Evolutionary conservation across 2,329 filamentous ascomycete species (phyloP).

Genomic region (Mycosphaerella sp.): DNA sequence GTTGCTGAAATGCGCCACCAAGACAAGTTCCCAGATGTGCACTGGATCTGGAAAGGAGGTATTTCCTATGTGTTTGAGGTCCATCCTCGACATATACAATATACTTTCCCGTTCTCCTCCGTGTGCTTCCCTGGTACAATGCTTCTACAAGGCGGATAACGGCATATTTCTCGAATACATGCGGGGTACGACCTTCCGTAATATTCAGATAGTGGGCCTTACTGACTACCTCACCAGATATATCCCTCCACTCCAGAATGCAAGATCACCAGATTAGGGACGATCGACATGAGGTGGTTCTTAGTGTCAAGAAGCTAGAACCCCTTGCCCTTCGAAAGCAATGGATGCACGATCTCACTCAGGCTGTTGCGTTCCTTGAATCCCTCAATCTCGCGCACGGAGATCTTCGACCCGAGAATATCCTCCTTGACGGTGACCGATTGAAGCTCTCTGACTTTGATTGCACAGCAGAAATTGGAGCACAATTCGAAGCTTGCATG

Average conservation of each 20-base stretch:
- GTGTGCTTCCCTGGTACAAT: neutral
- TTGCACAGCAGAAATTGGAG: slow-evolving; percentile 1
- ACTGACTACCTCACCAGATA: neutral
- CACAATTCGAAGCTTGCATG: neutral
- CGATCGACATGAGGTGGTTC: neutral
- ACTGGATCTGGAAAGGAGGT: neutral
- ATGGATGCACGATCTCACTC: neutral
- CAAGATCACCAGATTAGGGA: neutral
- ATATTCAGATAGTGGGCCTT: neutral
- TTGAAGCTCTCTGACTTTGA: slow-evolving; percentile 1
- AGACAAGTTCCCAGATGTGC: neutral
- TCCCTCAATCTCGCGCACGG: neutral
- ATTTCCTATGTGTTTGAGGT: neutral
- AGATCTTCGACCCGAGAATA: neutral
- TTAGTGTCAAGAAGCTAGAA: neutral
- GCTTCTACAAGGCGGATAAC: neutral
- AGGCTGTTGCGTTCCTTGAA: neutral
- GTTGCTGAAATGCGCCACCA: neutral
- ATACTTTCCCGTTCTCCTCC: neutral
- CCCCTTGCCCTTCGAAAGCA: neutral
- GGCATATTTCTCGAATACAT: neutral
- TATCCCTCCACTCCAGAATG: neutral
- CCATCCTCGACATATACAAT: neutral
- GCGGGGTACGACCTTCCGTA: neutral
- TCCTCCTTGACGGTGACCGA: slow-evolving; percentile 1